Conservation (phyloP, 1,139 yeast genomes). For the Wickerhamomyces sp. region DNA sequence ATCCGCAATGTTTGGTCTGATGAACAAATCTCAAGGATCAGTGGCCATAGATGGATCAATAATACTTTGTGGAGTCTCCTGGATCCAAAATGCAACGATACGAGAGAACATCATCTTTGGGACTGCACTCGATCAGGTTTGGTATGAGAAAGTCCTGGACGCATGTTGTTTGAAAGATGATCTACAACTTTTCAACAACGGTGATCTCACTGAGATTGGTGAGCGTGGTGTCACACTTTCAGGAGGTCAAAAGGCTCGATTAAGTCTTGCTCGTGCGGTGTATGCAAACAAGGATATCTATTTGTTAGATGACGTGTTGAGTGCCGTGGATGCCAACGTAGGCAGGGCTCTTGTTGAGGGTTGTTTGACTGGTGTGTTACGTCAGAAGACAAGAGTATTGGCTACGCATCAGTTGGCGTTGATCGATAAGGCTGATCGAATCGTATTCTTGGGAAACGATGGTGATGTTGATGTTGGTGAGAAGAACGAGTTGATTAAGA, state of each 20-base stretch:
- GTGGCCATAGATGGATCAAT: slow-evolving; percentile 28
- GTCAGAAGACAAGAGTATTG: slow-evolving; percentile 58
- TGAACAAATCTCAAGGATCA: slow-evolving; percentile 35
- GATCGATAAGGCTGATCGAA: slow-evolving; percentile 58
- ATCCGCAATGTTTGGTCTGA: slow-evolving; percentile 36
- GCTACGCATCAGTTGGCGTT: slow-evolving; percentile 82
- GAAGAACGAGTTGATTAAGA: slow-evolving; percentile 34
- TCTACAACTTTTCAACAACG: slow-evolving; percentile 64
- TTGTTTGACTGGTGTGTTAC: slow-evolving; percentile 56
- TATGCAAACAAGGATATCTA: slow-evolving; percentile 63
- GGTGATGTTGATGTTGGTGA: slow-evolving; percentile 60
- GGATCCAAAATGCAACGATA: slow-evolving; percentile 83
- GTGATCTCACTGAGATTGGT: slow-evolving; percentile 82
- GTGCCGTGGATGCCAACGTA: slow-evolving; percentile 89
- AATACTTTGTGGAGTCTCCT: slow-evolving; percentile 46
- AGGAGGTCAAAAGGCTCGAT: slow-evolving; percentile 83
- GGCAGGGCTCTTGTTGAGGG: slow-evolving; percentile 72
- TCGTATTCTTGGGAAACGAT: slow-evolving; percentile 59
- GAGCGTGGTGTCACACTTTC: slow-evolving; percentile 87
- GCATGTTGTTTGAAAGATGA: slow-evolving; percentile 67
- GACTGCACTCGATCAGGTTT: slow-evolving; percentile 41
- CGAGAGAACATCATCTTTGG: slow-evolving; percentile 75
- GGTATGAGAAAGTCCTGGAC: slow-evolving; percentile 48
- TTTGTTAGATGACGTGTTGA: slow-evolving; percentile 74
- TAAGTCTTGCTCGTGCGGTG: slow-evolving; percentile 73